A percentile compares a stretch with the other conserved stretches of the same genome.
phyloP scores from a whole-genome alignment of 345 rosid species.

The Erysimum cheiranthoides region DNA sequence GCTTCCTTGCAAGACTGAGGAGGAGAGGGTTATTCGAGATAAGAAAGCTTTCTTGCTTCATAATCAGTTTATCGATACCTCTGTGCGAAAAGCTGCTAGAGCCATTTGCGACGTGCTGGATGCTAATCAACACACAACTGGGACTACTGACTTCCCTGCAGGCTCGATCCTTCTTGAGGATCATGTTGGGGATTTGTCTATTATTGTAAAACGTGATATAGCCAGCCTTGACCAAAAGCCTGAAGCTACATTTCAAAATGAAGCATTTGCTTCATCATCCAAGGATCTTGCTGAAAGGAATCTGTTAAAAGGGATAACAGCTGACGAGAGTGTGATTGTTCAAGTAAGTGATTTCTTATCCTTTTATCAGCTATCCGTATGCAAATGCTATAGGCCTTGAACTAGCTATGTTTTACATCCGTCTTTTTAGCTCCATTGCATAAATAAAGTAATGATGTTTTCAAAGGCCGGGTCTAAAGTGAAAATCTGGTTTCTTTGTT shows the following conservation, averaged over 20 bases:
- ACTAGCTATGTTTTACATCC: neutral
- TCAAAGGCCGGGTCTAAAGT: constrained; percentile 10
- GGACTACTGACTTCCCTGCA: constrained; percentile 41
- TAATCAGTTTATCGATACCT: constrained; percentile 70
- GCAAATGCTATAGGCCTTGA: constrained; percentile 7
- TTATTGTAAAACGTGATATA: constrained; percentile 65
- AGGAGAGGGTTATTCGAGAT: constrained; percentile 90
- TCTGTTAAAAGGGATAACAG: constrained; percentile 90
- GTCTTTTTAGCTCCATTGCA: constrained; percentile 28
- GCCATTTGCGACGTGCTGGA: constrained; percentile 58
- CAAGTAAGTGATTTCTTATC: constrained; percentile 63
- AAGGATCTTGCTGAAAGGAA: constrained; percentile 65
- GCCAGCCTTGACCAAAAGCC: constrained; percentile 55
- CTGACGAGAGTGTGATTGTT: constrained; percentile 88
- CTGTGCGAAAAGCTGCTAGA: constrained; percentile 74
- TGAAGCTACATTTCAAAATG: constrained; percentile 50
- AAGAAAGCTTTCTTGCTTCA: constrained; percentile 89
- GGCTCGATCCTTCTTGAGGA: constrained; percentile 59
- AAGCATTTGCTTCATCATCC: constrained; percentile 59
- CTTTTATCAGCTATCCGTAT: constrained; percentile 14
- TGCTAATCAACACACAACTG: constrained; percentile 38
- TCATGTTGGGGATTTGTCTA: constrained; percentile 69
- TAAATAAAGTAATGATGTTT: constrained; percentile 12
- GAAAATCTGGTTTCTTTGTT: constrained; percentile 20
- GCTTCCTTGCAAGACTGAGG: constrained; percentile 90